These are phyloP conservation scores for Penicillium sp. DNA, from an alignment of 2,329 filamentous ascomycete species.

Conservation along the genomic window DNA sequence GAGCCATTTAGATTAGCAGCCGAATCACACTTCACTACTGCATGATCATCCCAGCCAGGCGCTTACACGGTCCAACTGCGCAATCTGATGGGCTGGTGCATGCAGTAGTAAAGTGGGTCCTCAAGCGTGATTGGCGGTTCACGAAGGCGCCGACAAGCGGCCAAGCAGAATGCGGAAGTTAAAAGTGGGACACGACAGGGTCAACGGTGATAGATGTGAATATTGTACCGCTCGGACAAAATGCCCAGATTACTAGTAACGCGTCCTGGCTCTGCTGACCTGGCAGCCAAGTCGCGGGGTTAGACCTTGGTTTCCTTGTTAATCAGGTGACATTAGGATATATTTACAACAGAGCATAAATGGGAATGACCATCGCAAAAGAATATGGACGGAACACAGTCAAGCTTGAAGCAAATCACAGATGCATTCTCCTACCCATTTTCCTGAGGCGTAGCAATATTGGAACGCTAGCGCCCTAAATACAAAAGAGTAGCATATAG, in stretches of 20 bases:
- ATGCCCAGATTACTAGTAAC: background rate
- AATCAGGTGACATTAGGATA: no score
- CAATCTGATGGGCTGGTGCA: conserved; percentile 13
- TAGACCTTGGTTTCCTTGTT: background rate
- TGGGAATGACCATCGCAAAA: no score
- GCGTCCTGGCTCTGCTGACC: background rate
- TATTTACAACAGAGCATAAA: no score
- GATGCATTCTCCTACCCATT: background rate
- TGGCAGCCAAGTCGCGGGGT: background rate
- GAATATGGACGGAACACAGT: background rate
- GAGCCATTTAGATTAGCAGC: background rate
- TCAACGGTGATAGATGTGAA: background rate
- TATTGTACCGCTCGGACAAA: background rate
- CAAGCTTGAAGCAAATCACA: background rate
- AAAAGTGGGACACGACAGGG: background rate
- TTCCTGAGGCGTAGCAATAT: background rate
- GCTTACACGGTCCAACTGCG: conserved; percentile 10
- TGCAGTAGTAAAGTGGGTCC: conserved; percentile 5
- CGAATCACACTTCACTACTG: conserved; percentile 22
- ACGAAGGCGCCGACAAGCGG: background rate
- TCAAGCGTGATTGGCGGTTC: conserved; percentile 1
- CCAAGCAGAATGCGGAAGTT: conserved; percentile 5
- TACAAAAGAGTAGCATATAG: background rate
- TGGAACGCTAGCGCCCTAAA: background rate
- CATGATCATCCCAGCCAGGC: conserved; percentile 17